Evolutionary conservation across 805 yeast species (phyloP), one percentile per base, ranked within the genome.

Genomic region (Wickerhamiella cacticola): DNA sequence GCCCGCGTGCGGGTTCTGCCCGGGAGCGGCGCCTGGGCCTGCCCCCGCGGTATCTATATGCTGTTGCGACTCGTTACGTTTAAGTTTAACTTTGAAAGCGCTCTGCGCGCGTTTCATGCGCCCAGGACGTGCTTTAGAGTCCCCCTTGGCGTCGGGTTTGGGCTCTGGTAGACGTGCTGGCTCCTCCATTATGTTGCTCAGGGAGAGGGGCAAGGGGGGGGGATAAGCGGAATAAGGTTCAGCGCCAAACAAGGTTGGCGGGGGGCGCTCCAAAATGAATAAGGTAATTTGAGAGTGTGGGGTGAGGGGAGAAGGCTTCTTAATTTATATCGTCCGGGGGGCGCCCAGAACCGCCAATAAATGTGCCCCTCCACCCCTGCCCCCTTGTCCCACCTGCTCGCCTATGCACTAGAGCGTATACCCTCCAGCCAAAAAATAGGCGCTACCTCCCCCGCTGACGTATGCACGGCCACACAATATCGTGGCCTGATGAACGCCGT

Each of bases 401-500:
- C n/a, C n/a, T n/a, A n/a, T n/a, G n/a, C n/a, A n/a, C n/a, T n/a
- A n/a, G n/a, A 5, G 9, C n/a, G 19, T 31, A 31, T 15, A 31
- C 28, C 28, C 28, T 25, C 28, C 28, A 25, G n/a, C n/a, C n/a
- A n/a, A n/a, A n/a, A n/a, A n/a, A n/a, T n/a, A n/a, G n/a, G n/a
- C n/a, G n/a, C n/a, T 25, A 25, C 28, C 28, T 25, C 7, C 9
- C 9, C n/a, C 34, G 34, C 9, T 15, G 9, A 7, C 15, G 5
- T 12, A 31, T 31, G 26, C 23, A 23, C 35, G 47, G 47, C 34
- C 47, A 44, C 12, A 35, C 41, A 26, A 47, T 47, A 18, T 47
- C 49, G 3, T 47, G 49, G 49, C 49, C 49, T 12, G 45, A 41
- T 23, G 49, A 47, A 40, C 46, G 49, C 12, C 25, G 41, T 3